Percentiles rank a stretch among this genome's conserved stretches.
These are phyloP conservation scores for Lathyrus sativus DNA, from an alignment of 306 rosid species.

Conservation along the genomic window DNA sequence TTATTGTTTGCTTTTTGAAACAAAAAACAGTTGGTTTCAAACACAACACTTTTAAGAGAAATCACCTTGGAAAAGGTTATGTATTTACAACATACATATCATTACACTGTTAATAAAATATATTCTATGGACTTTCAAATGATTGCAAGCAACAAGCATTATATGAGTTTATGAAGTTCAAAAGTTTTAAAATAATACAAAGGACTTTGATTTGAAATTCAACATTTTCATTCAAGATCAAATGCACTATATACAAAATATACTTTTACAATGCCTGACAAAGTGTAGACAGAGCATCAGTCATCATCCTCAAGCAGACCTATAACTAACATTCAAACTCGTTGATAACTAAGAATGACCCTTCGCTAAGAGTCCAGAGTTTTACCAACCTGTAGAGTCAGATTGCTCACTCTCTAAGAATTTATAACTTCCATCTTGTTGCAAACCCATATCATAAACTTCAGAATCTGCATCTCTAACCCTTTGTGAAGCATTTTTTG, in stretches of 20 bases:
- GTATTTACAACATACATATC: background rate
- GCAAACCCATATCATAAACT: constrained; percentile 74
- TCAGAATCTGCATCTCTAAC: constrained; percentile 47
- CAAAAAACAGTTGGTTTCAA: constrained; percentile 18
- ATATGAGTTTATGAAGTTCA: background rate
- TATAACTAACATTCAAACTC: constrained; percentile 19
- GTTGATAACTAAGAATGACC: constrained; percentile 18
- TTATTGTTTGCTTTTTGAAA: background rate
- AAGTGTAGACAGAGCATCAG: constrained; percentile 19
- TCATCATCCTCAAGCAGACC: constrained; percentile 26
- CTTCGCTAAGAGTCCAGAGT: constrained; percentile 4
- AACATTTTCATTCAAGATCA: constrained; percentile 20
- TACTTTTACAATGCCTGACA: background rate
- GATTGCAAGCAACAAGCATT: constrained; percentile 23
- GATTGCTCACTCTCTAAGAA: constrained; percentile 45
- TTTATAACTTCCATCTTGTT: constrained; percentile 68
- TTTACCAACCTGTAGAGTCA: constrained; percentile 22
- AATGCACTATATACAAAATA: constrained; percentile 35
- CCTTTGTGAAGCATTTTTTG: constrained; percentile 40
- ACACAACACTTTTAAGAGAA: constrained; percentile 11
- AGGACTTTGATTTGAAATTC: background rate
- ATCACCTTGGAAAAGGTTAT: constrained; percentile 9
- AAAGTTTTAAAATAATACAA: background rate
- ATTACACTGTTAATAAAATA: background rate
- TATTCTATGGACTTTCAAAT: background rate